Base-by-base conservation (phyloP, 2,329 filamentous ascomycete species). In the Lachnellula willkommii region DNA sequence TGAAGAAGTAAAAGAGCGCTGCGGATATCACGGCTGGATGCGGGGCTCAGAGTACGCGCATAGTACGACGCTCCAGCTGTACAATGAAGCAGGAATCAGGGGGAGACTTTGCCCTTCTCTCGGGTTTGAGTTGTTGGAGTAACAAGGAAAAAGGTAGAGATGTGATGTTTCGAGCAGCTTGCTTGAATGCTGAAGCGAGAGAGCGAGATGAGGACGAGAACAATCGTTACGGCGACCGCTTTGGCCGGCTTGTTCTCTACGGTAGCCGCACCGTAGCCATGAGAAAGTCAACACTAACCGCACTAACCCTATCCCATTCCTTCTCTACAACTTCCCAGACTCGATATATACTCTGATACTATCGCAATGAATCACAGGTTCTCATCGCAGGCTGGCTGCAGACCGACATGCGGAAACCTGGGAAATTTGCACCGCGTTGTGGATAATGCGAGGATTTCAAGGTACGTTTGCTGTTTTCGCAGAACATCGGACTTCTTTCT, bases 351-450 rank as follows among this genome's bases (percentile, higher is more conserved):
- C 60, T 85, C 80, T 0, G 81, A 85, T 62, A 71, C 72, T 47
- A 79, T 86, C 63, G 72, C 80, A 39, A 39, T 15, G 8, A 28
- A 28, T 28, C 2, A 28, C 89, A 93, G 73, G 82, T 84, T 63
- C 93, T 94, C 75, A 89, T 94, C 66, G 76, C 90, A 61, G 89
- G 89, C 60, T 90, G 89, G 89, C 60, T 90, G 88, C 56, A 94
- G 94, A 72, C 92, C 94, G 77, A 94, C 89, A 47, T 93, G 89
- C 70, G 89, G 88, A 64, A 92, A 89, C 76, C 92, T 88, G 2
- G 89, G 89, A 62, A 94, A 93, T 75, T 79, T 94, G 64, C 90
- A 88, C 15, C 84, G 89, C 39, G 88, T 94, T 8, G 88, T 89
- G 15, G 20, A 40, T n/a, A 24, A 35, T 28, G 17, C 20, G 1